Evolutionary conservation across 129 eudicot genomes (phyloP).

Genomic region (Erigeron canadensis): DNA sequence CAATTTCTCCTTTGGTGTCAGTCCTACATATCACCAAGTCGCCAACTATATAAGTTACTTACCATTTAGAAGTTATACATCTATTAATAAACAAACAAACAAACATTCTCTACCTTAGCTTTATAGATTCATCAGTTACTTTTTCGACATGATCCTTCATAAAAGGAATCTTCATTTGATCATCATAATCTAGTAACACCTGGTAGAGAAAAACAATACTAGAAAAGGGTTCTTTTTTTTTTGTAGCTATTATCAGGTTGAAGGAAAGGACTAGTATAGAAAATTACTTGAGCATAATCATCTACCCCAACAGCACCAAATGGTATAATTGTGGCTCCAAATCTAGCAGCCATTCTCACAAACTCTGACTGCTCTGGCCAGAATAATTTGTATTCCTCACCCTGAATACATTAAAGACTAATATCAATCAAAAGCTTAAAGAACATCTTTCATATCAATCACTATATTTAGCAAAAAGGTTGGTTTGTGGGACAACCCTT

Average conservation of each 20-base stretch:
- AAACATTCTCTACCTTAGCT: conserved; percentile 36
- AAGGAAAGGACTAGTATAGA: background rate
- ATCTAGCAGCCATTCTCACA: background rate
- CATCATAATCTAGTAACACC: conserved; percentile 60
- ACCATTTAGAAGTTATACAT: no score
- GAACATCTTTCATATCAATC: no score
- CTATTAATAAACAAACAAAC: no score
- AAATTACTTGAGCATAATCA: background rate
- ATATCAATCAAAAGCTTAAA: no score
- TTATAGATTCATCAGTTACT: conserved; percentile 37
- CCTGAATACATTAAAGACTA: conserved; percentile 33
- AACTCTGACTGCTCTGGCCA: conserved; percentile 48
- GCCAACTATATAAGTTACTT: no score
- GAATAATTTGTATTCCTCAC: conserved; percentile 66
- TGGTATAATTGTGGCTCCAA: background rate
- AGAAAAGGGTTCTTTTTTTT: no score
- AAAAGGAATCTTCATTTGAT: conserved; percentile 61
- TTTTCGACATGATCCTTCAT: conserved; percentile 32
- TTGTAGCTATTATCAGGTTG: no score
- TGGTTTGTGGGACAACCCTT: no score
- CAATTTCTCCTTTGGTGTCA: conserved; percentile 45
- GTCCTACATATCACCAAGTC: conserved; percentile 23
- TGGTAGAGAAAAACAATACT: background rate
- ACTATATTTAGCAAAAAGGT: no score
- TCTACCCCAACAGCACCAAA: background rate